Conservation (phyloP, 768 basidiomycete genomes). For the Suillus weaverae region DNA sequence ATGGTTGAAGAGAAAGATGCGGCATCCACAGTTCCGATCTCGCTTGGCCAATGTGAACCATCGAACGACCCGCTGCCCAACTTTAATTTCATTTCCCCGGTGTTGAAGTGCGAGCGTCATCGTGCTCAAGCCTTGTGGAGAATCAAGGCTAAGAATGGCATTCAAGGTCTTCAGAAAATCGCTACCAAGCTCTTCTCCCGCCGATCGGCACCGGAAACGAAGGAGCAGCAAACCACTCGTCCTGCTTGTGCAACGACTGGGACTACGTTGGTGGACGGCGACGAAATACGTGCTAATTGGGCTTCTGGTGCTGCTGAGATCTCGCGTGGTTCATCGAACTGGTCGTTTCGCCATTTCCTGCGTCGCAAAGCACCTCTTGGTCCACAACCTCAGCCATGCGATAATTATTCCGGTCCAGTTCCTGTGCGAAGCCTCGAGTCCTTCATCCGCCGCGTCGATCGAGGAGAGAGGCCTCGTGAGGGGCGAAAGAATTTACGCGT, state of each 20-base stretch:
- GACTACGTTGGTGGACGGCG: background rate
- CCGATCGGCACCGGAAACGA: background rate
- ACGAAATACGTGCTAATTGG: background rate
- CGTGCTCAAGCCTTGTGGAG: background rate
- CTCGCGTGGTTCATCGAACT: background rate
- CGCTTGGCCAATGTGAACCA: background rate
- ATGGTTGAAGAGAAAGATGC: background rate
- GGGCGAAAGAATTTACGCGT: background rate
- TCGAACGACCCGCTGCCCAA: slow-evolving; percentile 11
- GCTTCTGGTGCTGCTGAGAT: background rate
- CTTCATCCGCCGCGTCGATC: background rate
- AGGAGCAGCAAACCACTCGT: background rate
- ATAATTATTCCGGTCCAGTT: background rate
- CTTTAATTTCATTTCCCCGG: slow-evolving; percentile 5
- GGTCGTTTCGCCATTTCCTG: background rate
- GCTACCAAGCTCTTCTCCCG: background rate
- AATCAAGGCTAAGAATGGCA: background rate
- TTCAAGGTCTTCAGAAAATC: background rate
- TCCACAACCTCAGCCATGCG: background rate
- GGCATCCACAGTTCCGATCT: background rate
- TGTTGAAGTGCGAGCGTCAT: background rate
- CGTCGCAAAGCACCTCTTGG: background rate
- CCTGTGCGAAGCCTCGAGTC: background rate
- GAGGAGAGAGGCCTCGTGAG: background rate
- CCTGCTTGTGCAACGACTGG: background rate